These are phyloP conservation scores for Phytophthora ohioensis DNA, from an alignment of 352 stramenopile genomes.

Conservation along the genomic window DNA sequence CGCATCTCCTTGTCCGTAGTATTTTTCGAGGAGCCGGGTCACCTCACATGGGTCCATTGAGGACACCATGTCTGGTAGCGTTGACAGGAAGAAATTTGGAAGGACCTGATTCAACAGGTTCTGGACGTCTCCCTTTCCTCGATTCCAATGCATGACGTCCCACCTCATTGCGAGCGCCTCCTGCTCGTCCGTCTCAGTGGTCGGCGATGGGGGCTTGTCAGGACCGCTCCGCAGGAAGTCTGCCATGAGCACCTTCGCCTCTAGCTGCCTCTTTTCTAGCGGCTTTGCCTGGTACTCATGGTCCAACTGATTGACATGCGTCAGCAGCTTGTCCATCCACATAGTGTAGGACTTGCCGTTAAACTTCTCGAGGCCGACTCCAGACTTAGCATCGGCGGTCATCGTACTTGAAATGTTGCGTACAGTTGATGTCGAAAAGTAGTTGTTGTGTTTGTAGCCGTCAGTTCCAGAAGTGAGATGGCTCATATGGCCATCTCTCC, in stretches of 20 bases:
- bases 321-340: slow-evolving; percentile 31
- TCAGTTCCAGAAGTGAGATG: neutral
- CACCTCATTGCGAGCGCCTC: slow-evolving; percentile 12
- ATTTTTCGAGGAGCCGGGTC: slow-evolving; percentile 8
- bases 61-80: slow-evolving; percentile 13
- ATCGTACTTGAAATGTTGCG: slow-evolving; percentile 26
- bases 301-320: slow-evolving; percentile 21
- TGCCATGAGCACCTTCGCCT: slow-evolving; percentile 18
- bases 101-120: slow-evolving; percentile 28
- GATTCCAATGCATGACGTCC: slow-evolving; percentile 10
- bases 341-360: slow-evolving; percentile 27
- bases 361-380: slow-evolving; percentile 12
- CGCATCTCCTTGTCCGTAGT: slow-evolving; percentile 4
- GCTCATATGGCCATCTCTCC: too few relatives aligned
- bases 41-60: slow-evolving; percentile 23
- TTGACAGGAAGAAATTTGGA: slow-evolving; percentile 15
- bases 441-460: neutral
- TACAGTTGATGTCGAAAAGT: too few relatives aligned
- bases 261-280: slow-evolving; percentile 21
- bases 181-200: neutral
- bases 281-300: slow-evolving; percentile 21
- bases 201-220: neutral
- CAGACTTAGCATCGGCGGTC: slow-evolving; percentile 19
- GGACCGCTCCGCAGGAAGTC: slow-evolving; percentile 14
- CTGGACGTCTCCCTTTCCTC: slow-evolving; percentile 6